Conservation (phyloP, 805 yeast species). For the Candida dendrica region DNA sequence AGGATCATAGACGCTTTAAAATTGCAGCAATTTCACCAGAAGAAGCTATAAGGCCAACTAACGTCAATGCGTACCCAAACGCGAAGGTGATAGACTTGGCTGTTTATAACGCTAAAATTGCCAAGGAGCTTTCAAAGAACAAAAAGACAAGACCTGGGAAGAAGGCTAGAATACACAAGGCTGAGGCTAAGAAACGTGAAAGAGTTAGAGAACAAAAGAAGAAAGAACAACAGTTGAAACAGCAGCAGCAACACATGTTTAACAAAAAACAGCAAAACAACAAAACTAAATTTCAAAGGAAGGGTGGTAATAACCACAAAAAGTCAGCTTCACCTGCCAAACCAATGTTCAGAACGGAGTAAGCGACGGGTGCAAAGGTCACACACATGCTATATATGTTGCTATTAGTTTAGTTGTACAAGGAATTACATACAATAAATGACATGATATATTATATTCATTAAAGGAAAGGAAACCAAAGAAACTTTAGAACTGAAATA, state of each 20-base stretch:
- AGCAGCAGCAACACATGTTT: slow-evolving; percentile 11
- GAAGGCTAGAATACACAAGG: slow-evolving; percentile 12
- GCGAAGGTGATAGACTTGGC: slow-evolving; percentile 12
- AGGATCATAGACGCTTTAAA: slow-evolving; percentile 4
- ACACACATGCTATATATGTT: no score
- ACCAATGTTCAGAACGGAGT: slow-evolving; percentile 16
- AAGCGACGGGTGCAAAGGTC: no score
- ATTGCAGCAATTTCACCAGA: slow-evolving; percentile 13
- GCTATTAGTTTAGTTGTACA: no score
- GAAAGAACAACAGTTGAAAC: slow-evolving; percentile 3
- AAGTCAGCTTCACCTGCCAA: slow-evolving; percentile 7
- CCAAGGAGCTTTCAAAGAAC: slow-evolving; percentile 4
- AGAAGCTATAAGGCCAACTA: slow-evolving; percentile 5
- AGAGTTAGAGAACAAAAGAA: slow-evolving; percentile 9
- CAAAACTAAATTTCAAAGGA: slow-evolving; percentile 14
- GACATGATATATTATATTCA: no score
- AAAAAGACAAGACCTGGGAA: slow-evolving; percentile 18
- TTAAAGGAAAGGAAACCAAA: no score
- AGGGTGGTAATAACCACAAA: slow-evolving; percentile 20
- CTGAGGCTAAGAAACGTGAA: slow-evolving; percentile 6
- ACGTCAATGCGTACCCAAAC: not conserved
- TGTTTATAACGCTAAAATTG: slow-evolving; percentile 10
- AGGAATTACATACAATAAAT: no score
- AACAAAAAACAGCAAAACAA: slow-evolving; percentile 8
- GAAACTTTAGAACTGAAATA: no score